Base-by-base conservation (phyloP, 257 asterid species). In the Cruciata laevipes region DNA sequence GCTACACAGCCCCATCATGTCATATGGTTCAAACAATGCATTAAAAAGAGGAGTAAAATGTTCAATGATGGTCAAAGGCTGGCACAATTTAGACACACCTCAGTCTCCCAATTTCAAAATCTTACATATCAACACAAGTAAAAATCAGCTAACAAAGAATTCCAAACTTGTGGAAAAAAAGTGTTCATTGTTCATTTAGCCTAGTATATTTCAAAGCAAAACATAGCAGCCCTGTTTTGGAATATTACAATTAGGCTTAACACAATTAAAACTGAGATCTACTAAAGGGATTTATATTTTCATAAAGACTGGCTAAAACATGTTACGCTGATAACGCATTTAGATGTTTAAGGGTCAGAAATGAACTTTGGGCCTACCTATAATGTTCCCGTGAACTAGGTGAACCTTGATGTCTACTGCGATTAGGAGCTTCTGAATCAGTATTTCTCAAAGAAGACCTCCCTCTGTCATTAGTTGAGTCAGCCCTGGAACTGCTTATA, bases 341-440 rank as follows among this genome's bases (percentile, higher is more conserved):
- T 44, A 25, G 23, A 33, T 59, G 40, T 61, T 5, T 7, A 31
- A 61, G 7, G 20, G 38, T 8, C 38, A 16, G n/a, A 61, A 61
- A 32, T 31, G 64, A 59, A 58, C 6, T 25, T 17, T 3, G 33
- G 42, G 61, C 38, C 49, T 77, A 89, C 96, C 98, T 90, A 72
- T 82, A 81, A 73, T 83, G 83, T 77, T 94, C 92, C 80, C 95
- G 80, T 56, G 94, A 80, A 79, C 87, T 79, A 56, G 99, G 98
- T 24, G 99, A 90, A 71, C 82, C 74, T 72, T 87, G 83, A 75
- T 89, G 81, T 77, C 91, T 91, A 73, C 75, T 68, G 68, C 83
- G 90, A 53, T 78, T 78, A 61, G 89, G 77, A 73, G 57, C 79
- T 66, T 85, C 98, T 33, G 69, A 6, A 58, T 93, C 95, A 69